Evolutionary conservation across 1,284 basidiomycete genomes (phyloP).

Genomic region (Moesziomyces sp.): DNA sequence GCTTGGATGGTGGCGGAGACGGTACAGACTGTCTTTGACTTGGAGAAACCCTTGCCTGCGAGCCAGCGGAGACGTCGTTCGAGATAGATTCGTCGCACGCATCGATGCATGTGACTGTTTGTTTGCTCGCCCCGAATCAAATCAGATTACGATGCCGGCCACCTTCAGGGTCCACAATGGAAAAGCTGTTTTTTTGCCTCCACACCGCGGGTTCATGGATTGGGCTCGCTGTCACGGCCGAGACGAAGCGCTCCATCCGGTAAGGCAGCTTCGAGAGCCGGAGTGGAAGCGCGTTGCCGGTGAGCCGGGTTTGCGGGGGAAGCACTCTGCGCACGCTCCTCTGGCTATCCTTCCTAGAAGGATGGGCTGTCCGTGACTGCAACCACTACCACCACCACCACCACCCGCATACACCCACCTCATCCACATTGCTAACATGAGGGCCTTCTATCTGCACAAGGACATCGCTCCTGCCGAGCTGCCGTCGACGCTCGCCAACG

Average conservation of each 20-base stretch:
- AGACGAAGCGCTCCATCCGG: background rate
- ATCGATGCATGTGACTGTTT: background rate
- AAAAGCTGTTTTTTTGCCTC: background rate
- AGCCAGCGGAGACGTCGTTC: background rate
- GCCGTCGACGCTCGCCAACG: constrained; percentile 41
- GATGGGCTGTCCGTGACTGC: no score
- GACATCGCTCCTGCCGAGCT: constrained; percentile 56
- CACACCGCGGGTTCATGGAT: background rate
- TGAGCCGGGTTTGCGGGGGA: constrained; percentile 6
- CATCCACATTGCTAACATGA: constrained; percentile 30
- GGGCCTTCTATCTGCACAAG: constrained; percentile 58
- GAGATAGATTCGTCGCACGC: background rate
- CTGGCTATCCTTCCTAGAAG: no score
- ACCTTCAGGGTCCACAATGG: constrained; percentile 9
- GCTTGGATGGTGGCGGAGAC: background rate
- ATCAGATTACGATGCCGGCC: constrained; percentile 6
- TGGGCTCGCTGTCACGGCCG: constrained; percentile 1
- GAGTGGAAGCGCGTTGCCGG: constrained; percentile 11
- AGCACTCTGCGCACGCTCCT: no score
- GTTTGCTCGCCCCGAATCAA: constrained; percentile 4
- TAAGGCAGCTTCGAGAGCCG: background rate
- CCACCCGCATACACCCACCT: background rate
- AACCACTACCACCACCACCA: constrained; percentile 2
- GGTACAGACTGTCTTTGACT: background rate
- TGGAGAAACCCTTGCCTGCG: background rate